Conservation (phyloP, 106 monocot genomes). For the Dendrobium chrysotoxum region DNA sequence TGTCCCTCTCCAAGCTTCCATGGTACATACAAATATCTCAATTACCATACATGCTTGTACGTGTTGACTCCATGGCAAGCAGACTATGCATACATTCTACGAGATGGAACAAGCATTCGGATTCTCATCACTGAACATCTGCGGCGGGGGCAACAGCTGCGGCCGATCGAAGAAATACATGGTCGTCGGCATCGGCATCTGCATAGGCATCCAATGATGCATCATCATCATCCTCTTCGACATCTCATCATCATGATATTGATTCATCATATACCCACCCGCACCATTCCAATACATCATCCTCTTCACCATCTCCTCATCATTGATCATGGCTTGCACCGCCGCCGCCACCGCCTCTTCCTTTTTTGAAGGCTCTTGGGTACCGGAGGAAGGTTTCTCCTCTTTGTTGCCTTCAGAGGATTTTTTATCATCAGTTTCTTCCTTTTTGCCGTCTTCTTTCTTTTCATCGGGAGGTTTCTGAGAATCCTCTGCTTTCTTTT, state of each 20-base stretch:
- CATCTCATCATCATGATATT: slow-evolving; percentile 8
- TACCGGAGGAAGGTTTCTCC: slow-evolving; percentile 11
- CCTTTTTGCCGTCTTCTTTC: slow-evolving; percentile 12
- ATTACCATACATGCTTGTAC: too few relatives aligned
- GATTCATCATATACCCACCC: slow-evolving; percentile 1
- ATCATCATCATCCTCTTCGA: slow-evolving; percentile 8
- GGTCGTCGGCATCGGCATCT: background rate
- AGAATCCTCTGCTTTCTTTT: slow-evolving; percentile 9
- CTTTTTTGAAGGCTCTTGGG: slow-evolving; percentile 14
- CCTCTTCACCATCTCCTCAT: slow-evolving; percentile 50
- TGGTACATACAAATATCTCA: too few relatives aligned
- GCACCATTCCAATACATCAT: slow-evolving; percentile 50
- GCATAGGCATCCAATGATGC: slow-evolving; percentile 7
- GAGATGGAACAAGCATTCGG: slow-evolving; percentile 91
- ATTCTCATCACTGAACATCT: slow-evolving; percentile 93
- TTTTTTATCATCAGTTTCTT: slow-evolving; percentile 14
- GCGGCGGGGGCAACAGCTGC: slow-evolving; percentile 51
- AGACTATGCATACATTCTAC: background rate
- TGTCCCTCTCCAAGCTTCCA: too few relatives aligned
- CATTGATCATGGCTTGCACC: background rate
- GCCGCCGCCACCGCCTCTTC: background rate
- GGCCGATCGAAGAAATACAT: slow-evolving; percentile 40
- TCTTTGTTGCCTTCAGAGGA: slow-evolving; percentile 3
- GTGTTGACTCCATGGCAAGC: too few relatives aligned
- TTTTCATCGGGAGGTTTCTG: background rate